Evolutionary conservation across 352 stramenopile genomes (phyloP), one percentile per base, ranked within the genome.

Genomic region (Plasmopara halstedii): DNA sequence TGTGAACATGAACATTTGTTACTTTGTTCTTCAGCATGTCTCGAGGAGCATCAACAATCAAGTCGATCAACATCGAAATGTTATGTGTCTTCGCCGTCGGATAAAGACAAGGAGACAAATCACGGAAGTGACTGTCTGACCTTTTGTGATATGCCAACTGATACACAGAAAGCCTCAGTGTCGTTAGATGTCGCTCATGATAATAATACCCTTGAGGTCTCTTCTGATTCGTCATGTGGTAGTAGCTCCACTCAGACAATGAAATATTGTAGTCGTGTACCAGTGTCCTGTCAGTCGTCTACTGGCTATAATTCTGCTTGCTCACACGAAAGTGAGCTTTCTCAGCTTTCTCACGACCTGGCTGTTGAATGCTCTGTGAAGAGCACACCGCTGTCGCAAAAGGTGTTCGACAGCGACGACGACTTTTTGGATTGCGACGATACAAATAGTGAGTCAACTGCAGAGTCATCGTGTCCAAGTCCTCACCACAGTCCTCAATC

Each of bases 401-500:
- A 72, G 47, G 40, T 35, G 4, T 17, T 64, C 5, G 63, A 69
- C 22, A 64, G 51, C 23, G 73, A 85, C 37, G 73, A 85, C 46
- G 73, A 85, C 19, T 67, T 63, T 14, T 78, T 85, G 14, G 73
- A 88, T 34, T 82, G 62, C 20, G 77, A 88, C 31, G 76, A 86
- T 33, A 86, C 73, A 3, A 82, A 80, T 46, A 88, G 77, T 17
- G 77, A 85, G 31, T 86, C 73, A 15, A 86, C 73, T 1, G 70
- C 70, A 0, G 77, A 85, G 27, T 88, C 77, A 14, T 88, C 77
- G 42, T 88, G 72, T 18, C 59, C 73, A 8, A 88, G 77, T 60
- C 77, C 73, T 36, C 73, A 65, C 1, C 72, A 81, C 39, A 69
- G 51, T 25, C 58, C 68, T 5, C 31, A 69, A 0, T 46, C 56